phyloP scores from a whole-genome alignment of 371 early-diverging fungal species.

The Mucor sp. region DNA sequence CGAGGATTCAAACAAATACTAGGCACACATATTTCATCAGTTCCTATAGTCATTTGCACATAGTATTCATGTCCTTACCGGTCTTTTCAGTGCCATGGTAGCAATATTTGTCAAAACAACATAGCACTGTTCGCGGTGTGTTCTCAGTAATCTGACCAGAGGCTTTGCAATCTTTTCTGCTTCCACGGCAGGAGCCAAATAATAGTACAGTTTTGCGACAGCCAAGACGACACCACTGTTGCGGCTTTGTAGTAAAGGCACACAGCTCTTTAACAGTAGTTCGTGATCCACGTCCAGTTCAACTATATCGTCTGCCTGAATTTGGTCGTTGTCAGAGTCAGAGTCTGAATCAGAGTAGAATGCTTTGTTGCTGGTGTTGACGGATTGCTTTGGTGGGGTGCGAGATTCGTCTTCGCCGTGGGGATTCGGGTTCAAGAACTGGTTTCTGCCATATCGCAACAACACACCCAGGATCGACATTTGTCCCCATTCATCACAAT shows the following conservation, averaged over 20 bases:
- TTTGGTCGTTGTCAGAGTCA: constrained; percentile 34
- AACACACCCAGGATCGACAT: constrained; percentile 82
- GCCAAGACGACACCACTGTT: constrained; percentile 87
- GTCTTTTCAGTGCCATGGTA: constrained; percentile 70
- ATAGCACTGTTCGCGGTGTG: constrained; percentile 77
- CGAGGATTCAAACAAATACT: constrained; percentile 73
- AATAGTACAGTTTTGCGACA: constrained; percentile 71
- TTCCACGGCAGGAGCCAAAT: constrained; percentile 71
- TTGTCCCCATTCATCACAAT: constrained; percentile 96
- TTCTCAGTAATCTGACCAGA: constrained; percentile 74
- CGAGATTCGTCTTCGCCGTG: constrained; percentile 46
- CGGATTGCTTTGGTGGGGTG: constrained; percentile 27
- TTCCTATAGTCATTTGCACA: neutral
- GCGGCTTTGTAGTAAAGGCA: constrained; percentile 83
- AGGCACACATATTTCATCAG: neutral
- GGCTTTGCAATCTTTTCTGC: constrained; percentile 70
- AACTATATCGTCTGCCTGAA: constrained; percentile 33
- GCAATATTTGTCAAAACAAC: constrained; percentile 80
- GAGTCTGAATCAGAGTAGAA: constrained; percentile 50
- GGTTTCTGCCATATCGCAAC: constrained; percentile 75
- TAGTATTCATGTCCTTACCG: constrained; percentile 45
- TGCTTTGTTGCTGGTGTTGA: constrained; percentile 16
- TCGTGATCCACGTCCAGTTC: constrained; percentile 77
- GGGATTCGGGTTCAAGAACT: constrained; percentile 65
- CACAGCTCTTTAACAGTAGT: constrained; percentile 67